These are phyloP conservation scores for Chalaropsis ovoidea DNA, from an alignment of 2,329 filamentous ascomycete species.

Conservation along the genomic window DNA sequence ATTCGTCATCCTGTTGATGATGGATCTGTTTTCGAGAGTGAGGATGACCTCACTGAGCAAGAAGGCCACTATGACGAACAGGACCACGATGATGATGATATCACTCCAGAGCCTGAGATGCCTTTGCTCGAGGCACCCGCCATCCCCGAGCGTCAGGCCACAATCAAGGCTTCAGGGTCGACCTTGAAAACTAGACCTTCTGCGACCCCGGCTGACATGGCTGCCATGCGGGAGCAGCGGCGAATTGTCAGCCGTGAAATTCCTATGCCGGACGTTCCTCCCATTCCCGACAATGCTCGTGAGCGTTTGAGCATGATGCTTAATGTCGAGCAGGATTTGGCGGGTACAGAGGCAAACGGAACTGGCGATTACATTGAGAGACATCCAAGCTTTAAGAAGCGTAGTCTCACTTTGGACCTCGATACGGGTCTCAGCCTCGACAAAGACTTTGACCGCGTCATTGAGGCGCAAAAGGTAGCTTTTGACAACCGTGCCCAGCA, in stretches of 20 bases:
- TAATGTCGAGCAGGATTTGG: conserved; percentile 37
- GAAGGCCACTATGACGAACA: conserved; percentile 22
- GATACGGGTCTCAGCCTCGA: conserved; percentile 80
- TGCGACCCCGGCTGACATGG: conserved; percentile 72
- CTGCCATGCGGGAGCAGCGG: conserved; percentile 75
- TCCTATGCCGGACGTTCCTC: conserved; percentile 51
- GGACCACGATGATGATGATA: conserved; percentile 29
- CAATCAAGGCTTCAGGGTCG: conserved; percentile 78
- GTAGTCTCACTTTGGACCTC: conserved; percentile 71
- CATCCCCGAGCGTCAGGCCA: conserved; percentile 74
- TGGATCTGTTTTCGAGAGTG: conserved; percentile 27
- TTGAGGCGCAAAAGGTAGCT: conserved; percentile 92
- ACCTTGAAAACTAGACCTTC: conserved; percentile 84
- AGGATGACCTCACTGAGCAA: conserved; percentile 32
- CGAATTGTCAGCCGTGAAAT: conserved; percentile 73
- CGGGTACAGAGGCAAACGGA: conserved; percentile 29
- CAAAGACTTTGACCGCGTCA: conserved; percentile 86
- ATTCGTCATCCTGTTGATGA: conserved; percentile 60
- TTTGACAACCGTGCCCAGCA: conserved; percentile 33
- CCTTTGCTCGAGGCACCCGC: conserved; percentile 47
- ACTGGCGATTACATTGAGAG: conserved; percentile 44
- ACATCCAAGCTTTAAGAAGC: conserved; percentile 65
- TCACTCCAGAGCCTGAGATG: conserved; percentile 29
- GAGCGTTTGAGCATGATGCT: conserved; percentile 47
- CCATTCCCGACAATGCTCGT: conserved; percentile 34